Evolutionary conservation across 2,329 filamentous ascomycete genomes (phyloP).

Genomic region (Calonectria crousiana): DNA sequence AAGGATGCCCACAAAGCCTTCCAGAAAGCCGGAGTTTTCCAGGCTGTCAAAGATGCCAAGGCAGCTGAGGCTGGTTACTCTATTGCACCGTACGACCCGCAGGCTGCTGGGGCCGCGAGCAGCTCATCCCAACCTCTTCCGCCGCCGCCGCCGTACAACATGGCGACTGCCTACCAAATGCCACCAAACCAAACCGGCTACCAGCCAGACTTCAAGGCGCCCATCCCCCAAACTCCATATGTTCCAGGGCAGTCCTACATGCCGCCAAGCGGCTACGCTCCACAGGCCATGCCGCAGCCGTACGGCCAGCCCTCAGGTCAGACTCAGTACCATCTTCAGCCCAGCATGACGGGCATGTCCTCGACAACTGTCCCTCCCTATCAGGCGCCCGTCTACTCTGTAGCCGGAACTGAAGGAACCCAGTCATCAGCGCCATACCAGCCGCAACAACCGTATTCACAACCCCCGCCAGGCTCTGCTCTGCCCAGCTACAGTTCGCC

Average conservation of each 20-base stretch:
- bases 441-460: neutral
- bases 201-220: conserved; percentile 22
- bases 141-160: conserved; percentile 33
- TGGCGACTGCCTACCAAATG: conserved; percentile 9
- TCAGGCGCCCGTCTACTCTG: neutral
- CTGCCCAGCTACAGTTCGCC: neutral
- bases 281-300: conserved; percentile 2
- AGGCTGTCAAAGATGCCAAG: conserved; percentile 46
- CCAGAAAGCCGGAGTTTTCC: conserved; percentile 48
- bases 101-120: neutral
- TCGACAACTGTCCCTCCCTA: neutral
- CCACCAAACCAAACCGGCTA: neutral
- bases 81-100: conserved; percentile 30
- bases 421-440: neutral
- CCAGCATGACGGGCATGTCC: neutral
- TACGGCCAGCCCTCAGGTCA: conserved; percentile 12
- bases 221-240: neutral
- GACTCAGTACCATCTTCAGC: neutral
- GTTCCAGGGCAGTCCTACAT: neutral
- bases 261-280: neutral
- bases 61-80: conserved; percentile 42
- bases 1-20: conserved; percentile 50
- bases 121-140: conserved; percentile 12
- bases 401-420: neutral
- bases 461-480: neutral